A percentile compares a stretch with the other conserved stretches of the same genome.
These are phyloP conservation scores for Fusarium buxicola DNA, from an alignment of 2,329 filamentous ascomycete species.

Conservation along the genomic window DNA sequence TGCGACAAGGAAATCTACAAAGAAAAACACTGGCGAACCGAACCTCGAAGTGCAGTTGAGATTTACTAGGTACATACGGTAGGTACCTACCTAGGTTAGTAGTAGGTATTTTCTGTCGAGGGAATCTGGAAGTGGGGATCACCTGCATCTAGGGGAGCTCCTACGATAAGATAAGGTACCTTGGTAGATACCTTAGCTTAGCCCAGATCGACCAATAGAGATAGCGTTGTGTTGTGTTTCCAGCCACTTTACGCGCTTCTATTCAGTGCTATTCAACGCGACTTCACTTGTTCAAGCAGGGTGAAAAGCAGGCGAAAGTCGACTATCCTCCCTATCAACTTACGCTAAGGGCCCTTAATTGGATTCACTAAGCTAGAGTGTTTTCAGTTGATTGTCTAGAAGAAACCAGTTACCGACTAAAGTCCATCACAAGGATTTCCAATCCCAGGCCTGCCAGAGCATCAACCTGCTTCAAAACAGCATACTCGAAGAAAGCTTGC, in stretches of 20 bases:
- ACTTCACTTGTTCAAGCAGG: neutral
- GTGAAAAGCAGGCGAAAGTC: too few species aligned
- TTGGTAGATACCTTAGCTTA: too few species aligned
- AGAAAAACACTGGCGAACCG: slow-evolving; percentile 20
- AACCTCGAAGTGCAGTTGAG: slow-evolving; percentile 15
- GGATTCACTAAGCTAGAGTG: neutral
- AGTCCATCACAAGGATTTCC: slow-evolving; percentile 56
- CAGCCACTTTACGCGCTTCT: neutral
- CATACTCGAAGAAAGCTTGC: slow-evolving; percentile 61
- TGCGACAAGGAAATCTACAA: slow-evolving; percentile 7
- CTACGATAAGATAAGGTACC: neutral
- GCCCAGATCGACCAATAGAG: neutral
- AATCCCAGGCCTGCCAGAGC: slow-evolving; percentile 60
- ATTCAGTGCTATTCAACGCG: neutral
- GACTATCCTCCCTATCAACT: too few species aligned
- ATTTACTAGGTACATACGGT: slow-evolving; percentile 19
- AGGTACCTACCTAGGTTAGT: too few species aligned
- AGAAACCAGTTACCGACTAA: slow-evolving; percentile 42
- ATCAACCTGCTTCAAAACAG: slow-evolving; percentile 61
- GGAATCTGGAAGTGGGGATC: slow-evolving; percentile 8
- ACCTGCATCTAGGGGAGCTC: neutral
- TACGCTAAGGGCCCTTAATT: neutral
- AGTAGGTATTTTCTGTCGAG: slow-evolving; percentile 3
- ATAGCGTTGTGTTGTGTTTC: too few species aligned
- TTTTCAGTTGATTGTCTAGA: neutral